phyloP scores from a whole-genome alignment of 345 rosid species.

The Bruguiera sexangula region DNA sequence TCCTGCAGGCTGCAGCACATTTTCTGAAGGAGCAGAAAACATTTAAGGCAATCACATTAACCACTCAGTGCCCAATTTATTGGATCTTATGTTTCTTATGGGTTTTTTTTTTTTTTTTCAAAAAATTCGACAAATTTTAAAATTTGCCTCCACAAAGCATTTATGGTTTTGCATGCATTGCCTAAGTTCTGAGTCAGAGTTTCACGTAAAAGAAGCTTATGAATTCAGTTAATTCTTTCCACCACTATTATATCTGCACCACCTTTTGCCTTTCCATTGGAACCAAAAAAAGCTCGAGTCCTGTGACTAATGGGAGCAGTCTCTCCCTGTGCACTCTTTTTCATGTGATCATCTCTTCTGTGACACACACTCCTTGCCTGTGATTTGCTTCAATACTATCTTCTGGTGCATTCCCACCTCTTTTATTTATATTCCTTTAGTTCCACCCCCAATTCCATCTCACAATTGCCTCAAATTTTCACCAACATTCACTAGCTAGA shows the following conservation, averaged over 20 bases:
- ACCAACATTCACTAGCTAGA: background rate
- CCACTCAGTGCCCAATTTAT: slow-evolving; percentile 27
- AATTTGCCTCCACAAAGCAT: slow-evolving; percentile 18
- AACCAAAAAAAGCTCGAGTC: slow-evolving; percentile 17
- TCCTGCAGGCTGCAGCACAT: no score
- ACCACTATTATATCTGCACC: background rate
- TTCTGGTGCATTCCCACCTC: background rate
- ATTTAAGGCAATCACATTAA: slow-evolving; percentile 47
- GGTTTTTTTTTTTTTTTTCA: background rate
- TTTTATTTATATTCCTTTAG: background rate
- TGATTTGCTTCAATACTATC: slow-evolving; percentile 72
- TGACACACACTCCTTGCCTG: slow-evolving; percentile 37
- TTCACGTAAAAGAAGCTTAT: slow-evolving; percentile 41
- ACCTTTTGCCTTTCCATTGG: slow-evolving; percentile 15
- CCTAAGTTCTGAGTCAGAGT: slow-evolving; percentile 13
- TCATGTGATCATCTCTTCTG: slow-evolving; percentile 58
- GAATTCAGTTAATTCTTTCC: slow-evolving; percentile 22
- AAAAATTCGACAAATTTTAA: slow-evolving; percentile 8
- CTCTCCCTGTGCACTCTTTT: slow-evolving; percentile 23
- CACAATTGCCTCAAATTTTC: background rate
- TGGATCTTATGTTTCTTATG: background rate
- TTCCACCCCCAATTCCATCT: slow-evolving; percentile 2
- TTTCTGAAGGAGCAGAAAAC: background rate
- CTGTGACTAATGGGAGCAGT: slow-evolving; percentile 27
- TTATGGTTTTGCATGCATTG: slow-evolving; percentile 6